Percentiles rank a stretch among this genome's conserved stretches.
phyloP scores from a whole-genome alignment of 495 filamentous ascomycete genomes.

The Podospora pseudocomata region DNA sequence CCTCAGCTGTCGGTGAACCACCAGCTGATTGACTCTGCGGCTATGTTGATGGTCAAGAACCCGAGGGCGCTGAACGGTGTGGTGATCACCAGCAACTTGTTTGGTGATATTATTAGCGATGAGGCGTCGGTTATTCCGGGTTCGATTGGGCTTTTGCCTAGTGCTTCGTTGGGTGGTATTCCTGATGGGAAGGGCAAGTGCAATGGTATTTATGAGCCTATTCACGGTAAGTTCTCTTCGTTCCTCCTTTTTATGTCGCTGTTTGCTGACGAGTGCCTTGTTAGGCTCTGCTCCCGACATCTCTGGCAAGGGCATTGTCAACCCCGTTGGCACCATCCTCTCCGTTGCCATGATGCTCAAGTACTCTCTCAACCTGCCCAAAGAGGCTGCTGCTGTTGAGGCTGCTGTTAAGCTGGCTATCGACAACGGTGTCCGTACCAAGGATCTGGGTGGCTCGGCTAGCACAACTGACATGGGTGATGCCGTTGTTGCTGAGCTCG shows the following conservation, averaged over 20 bases:
- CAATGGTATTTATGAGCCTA: conserved; percentile 95
- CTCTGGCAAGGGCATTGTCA: conserved; percentile 83
- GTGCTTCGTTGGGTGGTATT: conserved; percentile 80
- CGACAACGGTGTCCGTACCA: conserved; percentile 68
- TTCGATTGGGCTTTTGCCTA: conserved; percentile 82
- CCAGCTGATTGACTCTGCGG: conserved; percentile 92
- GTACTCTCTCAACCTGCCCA: conserved; percentile 76
- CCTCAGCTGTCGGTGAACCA: conserved; percentile 80
- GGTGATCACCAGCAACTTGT: conserved; percentile 89
- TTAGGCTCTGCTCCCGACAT: conserved; percentile 70
- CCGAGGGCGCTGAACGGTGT: conserved; percentile 88
- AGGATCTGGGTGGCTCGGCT: conserved; percentile 72
- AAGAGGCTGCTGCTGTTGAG: conserved; percentile 71
- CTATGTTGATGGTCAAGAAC: conserved; percentile 97
- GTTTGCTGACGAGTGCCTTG: background rate
- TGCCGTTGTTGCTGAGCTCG: conserved; percentile 69
- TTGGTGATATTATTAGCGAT: conserved; percentile 95
- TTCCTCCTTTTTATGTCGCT: conserved; percentile 1
- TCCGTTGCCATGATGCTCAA: conserved; percentile 89
- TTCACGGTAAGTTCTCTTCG: conserved; percentile 66
- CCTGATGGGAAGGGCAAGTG: conserved; percentile 72
- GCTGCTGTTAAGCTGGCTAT: conserved; percentile 73
- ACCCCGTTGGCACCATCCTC: conserved; percentile 77
- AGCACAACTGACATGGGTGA: conserved; percentile 79
- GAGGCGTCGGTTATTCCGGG: conserved; percentile 97